phyloP scores from a whole-genome alignment of 108 stramenopile species.

The Cyclotella baltica region DNA sequence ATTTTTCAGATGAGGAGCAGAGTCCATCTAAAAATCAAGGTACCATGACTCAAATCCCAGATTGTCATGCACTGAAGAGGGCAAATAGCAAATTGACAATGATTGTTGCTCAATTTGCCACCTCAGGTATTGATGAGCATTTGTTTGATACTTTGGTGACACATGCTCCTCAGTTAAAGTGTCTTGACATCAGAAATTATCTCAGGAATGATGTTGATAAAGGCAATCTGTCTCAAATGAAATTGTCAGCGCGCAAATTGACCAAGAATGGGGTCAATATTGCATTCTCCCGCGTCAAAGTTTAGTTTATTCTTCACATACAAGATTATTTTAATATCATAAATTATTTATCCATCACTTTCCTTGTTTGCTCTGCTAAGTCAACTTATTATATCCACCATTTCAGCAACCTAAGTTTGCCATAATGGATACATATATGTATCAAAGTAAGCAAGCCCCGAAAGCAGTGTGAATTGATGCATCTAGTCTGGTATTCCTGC shows the following conservation, averaged over 20 bases:
- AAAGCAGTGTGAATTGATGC: no score
- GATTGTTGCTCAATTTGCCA: conserved; percentile 27
- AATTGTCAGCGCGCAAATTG: conserved; percentile 31
- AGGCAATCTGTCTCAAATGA: conserved; percentile 1
- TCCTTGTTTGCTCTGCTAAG: no score
- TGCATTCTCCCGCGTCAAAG: conserved; percentile 6
- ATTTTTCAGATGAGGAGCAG: not conserved
- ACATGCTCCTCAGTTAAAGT: conserved; percentile 24
- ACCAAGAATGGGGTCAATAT: conserved; percentile 23
- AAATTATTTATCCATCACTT: not conserved
- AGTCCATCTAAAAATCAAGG: not conserved
- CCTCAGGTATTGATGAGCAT: conserved; percentile 12
- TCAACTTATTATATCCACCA: no score
- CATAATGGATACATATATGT: no score
- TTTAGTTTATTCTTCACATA: not conserved
- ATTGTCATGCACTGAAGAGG: not conserved
- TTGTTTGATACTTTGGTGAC: conserved; percentile 18
- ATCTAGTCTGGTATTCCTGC: no score
- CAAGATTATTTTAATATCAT: not conserved
- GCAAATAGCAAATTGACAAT: conserved; percentile 23
- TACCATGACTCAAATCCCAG: not conserved
- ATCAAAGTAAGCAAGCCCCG: no score
- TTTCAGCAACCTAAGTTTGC: no score
- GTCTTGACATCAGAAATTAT: conserved; percentile 33
- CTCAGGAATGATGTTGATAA: conserved; percentile 11